These are phyloP conservation scores for Kodamaea suecica DNA, from an alignment of 1,139 yeast species.

Conservation along the genomic window DNA sequence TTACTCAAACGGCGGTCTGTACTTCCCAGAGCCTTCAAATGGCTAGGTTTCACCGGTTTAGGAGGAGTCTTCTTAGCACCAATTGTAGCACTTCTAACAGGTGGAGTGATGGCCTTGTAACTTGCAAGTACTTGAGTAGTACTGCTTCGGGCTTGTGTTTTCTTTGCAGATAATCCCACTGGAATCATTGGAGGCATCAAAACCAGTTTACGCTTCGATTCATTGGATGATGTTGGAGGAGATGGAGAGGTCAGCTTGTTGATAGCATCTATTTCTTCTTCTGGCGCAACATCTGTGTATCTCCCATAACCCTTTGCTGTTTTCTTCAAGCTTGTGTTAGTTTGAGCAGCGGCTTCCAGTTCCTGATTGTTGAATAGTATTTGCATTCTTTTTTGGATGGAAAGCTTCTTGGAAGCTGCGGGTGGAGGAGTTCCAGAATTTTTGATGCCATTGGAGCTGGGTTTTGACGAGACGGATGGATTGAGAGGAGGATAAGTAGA, in stretches of 20 bases:
- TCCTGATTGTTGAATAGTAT: constrained; percentile 41
- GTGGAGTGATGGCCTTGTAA: background rate
- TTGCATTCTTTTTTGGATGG: constrained; percentile 69
- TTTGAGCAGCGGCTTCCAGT: background rate
- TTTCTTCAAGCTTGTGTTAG: constrained; percentile 29
- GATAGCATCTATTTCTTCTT: constrained; percentile 41
- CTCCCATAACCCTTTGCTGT: constrained; percentile 79
- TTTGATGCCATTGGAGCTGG: no score
- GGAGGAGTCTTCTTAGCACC: constrained; percentile 51
- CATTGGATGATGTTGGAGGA: constrained; percentile 2
- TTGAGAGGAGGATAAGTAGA: no score
- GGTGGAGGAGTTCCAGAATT: background rate
- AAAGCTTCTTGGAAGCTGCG: constrained; percentile 26
- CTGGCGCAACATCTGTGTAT: constrained; percentile 50
- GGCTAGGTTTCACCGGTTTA: constrained; percentile 58
- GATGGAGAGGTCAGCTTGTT: constrained; percentile 18
- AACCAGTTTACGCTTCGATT: constrained; percentile 5
- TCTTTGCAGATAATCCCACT: constrained; percentile 22
- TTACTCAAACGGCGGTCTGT: constrained; percentile 29
- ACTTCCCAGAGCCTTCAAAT: constrained; percentile 35
- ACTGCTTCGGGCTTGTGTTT: constrained; percentile 1
- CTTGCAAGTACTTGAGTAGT: background rate
- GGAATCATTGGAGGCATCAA: constrained; percentile 36
- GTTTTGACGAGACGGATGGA: no score
- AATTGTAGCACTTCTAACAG: constrained; percentile 4